Conservation (phyloP, 805 yeast genomes). For the Nakazawaea siamensis region DNA sequence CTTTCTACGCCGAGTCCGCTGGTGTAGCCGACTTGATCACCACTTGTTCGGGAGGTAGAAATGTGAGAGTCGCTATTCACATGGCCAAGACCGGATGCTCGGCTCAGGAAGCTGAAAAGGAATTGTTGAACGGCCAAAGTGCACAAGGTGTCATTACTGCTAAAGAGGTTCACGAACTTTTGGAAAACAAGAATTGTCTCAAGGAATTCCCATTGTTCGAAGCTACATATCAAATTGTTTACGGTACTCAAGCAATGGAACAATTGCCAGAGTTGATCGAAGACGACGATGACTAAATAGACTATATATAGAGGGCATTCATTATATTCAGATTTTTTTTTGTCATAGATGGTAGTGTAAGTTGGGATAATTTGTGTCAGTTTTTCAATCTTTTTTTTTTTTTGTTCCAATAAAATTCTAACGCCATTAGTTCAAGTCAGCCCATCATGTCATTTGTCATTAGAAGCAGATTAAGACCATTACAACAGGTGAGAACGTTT, state of each 20-base stretch:
- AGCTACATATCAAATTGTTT: slow-evolving; percentile 77
- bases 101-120: slow-evolving; percentile 79
- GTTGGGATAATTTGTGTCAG: too few relatives aligned
- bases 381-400: too few relatives aligned
- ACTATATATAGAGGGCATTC: too few relatives aligned
- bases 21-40: slow-evolving; percentile 99
- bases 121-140: slow-evolving; percentile 86
- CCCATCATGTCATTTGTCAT: too few relatives aligned
- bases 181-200: slow-evolving; percentile 40
- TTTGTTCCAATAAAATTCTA: too few relatives aligned
- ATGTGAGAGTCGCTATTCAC: slow-evolving; percentile 81
- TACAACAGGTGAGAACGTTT: too few relatives aligned
- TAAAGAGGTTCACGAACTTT: slow-evolving; percentile 83
- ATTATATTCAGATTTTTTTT: too few relatives aligned
- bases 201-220: slow-evolving; percentile 77
- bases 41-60: slow-evolving; percentile 96
- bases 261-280: slow-evolving; percentile 68
- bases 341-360: too few relatives aligned
- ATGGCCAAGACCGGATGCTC: slow-evolving; percentile 75
- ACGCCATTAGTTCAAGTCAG: too few relatives aligned
- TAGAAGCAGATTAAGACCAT: too few relatives aligned
- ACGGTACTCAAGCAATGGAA: slow-evolving; percentile 65
- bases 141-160: slow-evolving; percentile 94
- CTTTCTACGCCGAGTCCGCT: slow-evolving; percentile 89
- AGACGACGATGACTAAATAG: slow-evolving; percentile 24